Evolutionary conservation across 2,329 filamentous ascomycete genomes (phyloP), one percentile per base, ranked within the genome.

Genomic region (Fusarium dlaminii): DNA sequence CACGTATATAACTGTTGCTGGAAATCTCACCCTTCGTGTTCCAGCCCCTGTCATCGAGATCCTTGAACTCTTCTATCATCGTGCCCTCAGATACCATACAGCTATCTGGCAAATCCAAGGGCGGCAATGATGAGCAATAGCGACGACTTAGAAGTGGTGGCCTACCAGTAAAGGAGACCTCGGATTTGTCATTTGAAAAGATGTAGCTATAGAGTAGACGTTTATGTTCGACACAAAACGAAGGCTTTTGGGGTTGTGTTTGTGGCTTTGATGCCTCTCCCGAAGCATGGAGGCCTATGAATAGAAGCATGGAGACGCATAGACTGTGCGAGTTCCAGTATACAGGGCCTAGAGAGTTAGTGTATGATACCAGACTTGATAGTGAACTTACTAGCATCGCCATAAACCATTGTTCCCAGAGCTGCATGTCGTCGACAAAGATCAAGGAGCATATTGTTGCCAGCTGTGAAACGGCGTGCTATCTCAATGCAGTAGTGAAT

Each of bases 21-120:
- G 85, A 81, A 0, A 89, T 75, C 0, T 79, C 75, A 0, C 85
- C 86, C 6, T 81, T 77, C 1, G 82, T 84, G 58, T 89, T 90
- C 88, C 89, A 90, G 0, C 89, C 89, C 27, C 84, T 80, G 0
- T 79, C 72, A 66, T 90, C 87, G 0, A 90, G 78, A 3, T 72
- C 77, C 10, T 43, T 54, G 1, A 74, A 64, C 8, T 75, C 73
- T 11, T 58, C 56, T 7, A 48, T 51, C 1, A 77, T 24, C 17
- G 82, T 76, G 1, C 83, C 84, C 32, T 86, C 83, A 9, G 83
- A 81, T 51, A 89, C 79, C 2, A 88, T 79, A 24, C 87, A 83
- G 1, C 85, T 81, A 60, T 90, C 88, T 11, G 79, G 82, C 0
- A 91, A 75, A 73, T 91, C 90, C 0, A 90, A 79, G 0, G 89